Evolutionary conservation across 495 filamentous ascomycete genomes (phyloP).

Genomic region (Xylaria intraflava): DNA sequence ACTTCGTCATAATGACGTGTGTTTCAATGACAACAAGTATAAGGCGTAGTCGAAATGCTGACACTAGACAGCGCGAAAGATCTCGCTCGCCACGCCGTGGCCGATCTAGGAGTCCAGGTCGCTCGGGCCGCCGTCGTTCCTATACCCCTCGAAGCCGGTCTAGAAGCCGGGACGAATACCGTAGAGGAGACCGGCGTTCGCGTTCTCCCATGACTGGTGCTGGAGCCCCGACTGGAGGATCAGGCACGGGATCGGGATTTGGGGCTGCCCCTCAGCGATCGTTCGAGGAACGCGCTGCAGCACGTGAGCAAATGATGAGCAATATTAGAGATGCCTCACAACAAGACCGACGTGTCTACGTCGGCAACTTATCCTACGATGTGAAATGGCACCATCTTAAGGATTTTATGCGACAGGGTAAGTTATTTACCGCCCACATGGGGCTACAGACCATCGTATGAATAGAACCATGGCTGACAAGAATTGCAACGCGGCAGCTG

Average conservation of each 20-base stretch:
- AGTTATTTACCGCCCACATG: slow-evolving; percentile 34
- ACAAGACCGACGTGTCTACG: slow-evolving; percentile 98
- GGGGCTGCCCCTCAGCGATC: slow-evolving; percentile 62
- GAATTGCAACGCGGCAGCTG: slow-evolving; percentile 53
- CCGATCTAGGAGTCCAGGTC: slow-evolving; percentile 47
- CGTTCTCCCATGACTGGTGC: slow-evolving; percentile 75
- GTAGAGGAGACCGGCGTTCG: slow-evolving; percentile 62
- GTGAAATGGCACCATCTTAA: slow-evolving; percentile 99
- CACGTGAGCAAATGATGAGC: slow-evolving; percentile 94
- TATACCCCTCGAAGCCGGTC: slow-evolving; percentile 92
- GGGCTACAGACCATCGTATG: slow-evolving; percentile 11
- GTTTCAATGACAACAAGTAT: not conserved
- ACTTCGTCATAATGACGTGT: not conserved
- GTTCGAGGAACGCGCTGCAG: slow-evolving; percentile 75
- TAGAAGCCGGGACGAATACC: slow-evolving; percentile 84
- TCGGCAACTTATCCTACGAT: slow-evolving; percentile 97
- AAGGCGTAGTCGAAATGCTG: slow-evolving; percentile 26
- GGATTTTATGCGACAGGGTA: slow-evolving; percentile 99
- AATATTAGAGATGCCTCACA: slow-evolving; percentile 88
- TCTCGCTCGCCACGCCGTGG: slow-evolving; percentile 89
- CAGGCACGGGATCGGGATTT: slow-evolving; percentile 44
- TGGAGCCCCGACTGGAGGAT: slow-evolving; percentile 59
- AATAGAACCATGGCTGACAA: slow-evolving; percentile 10
- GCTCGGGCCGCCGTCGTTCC: slow-evolving; percentile 65
- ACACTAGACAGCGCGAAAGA: slow-evolving; percentile 75